Evolutionary conservation across 441 rosid species (phyloP), one percentile per base, ranked within the genome.

Genomic region (Euphorbia celastroides): DNA sequence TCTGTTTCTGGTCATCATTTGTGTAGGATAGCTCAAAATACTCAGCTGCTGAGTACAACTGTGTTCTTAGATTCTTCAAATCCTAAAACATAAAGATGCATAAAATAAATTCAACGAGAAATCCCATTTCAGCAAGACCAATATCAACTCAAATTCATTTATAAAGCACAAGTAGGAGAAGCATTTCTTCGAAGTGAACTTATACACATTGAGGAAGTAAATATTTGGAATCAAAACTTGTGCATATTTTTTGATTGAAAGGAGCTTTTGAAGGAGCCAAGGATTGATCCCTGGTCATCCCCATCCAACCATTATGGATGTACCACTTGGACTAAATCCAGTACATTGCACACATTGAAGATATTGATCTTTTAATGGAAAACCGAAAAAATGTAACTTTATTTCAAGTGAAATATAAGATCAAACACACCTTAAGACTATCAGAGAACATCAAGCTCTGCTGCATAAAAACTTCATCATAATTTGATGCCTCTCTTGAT

Each of bases 41-140:
- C 78, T 93, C 98, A 0, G 99, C 99, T 38, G 99, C 99, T 9
- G 96, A 83, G 72, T 93, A 93, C 65, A 93, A 77, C 61, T 91
- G 97, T 36, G 82, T 69, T 75, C 97, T 72, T 70, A 93, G 72
- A 77, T 86, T 91, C 84, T 85, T 91, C 81, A 93, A 82, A 79
- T 93, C 97, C 97, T 93, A 82, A 61, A 71, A 70, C 30, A 19
- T 7, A 50, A 19, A 26, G 46, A 46, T 8, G 56, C 32, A 51
- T 32, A 14, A 34, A 36, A 6, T 27, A 20, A 13, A 72, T 58
- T 23, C 57, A 13, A 23, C n/a, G 57, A 23, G 57, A 56, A 61
- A 34, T 27, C 66, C 38, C 26, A 41, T 55, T 23, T 17, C 36
- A 14, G 42, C 28, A 57, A 27, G 5, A 48, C 14, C 30, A 32